Evolutionary conservation across 2,329 filamentous ascomycete genomes (phyloP).

Genomic region (Colletotrichum tropicicola): DNA sequence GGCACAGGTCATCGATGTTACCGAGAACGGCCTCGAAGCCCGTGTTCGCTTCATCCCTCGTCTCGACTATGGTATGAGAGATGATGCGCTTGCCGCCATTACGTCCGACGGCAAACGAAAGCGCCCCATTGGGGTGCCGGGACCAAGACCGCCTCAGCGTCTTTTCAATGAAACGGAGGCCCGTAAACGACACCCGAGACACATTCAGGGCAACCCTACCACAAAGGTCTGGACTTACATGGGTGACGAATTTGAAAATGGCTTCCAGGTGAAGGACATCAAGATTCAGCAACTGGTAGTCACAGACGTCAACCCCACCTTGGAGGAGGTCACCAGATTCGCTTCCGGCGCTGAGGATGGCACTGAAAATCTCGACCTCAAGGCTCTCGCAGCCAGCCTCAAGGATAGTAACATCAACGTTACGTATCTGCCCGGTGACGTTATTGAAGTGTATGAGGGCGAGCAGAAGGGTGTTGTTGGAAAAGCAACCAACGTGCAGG

Average conservation of each 20-base stretch:
- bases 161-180: conserved; percentile 95
- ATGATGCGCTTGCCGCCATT: conserved; percentile 66
- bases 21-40: conserved; percentile 90
- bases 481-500: conserved; percentile 84
- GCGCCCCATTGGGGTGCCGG: conserved; percentile 65
- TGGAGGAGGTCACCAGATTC: conserved; percentile 97
- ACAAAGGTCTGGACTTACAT: conserved; percentile 86
- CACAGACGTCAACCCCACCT: conserved; percentile 89
- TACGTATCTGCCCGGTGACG: conserved; percentile 89
- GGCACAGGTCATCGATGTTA: conserved; percentile 91
- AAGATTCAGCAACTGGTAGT: conserved; percentile 87
- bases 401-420: conserved; percentile 85
- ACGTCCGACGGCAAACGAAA: conserved; percentile 80
- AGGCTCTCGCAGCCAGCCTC: conserved; percentile 87
- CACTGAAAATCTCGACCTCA: conserved; percentile 91
- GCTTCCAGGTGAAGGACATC: conserved; percentile 93
- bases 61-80: conserved; percentile 89
- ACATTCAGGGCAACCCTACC: conserved; percentile 73
- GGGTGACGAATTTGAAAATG: conserved; percentile 89
- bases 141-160: conserved; percentile 82
- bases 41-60: conserved; percentile 88
- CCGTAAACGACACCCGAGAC: conserved; percentile 80
- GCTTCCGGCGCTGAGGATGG: conserved; percentile 89
- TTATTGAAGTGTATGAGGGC: conserved; percentile 95
- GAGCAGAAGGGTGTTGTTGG: conserved; percentile 94